Percentiles rank a stretch among this genome's conserved stretches.
Evolutionary conservation across 73 alveolate species (phyloP).

Genomic region (Effrenium voratum): DNA sequence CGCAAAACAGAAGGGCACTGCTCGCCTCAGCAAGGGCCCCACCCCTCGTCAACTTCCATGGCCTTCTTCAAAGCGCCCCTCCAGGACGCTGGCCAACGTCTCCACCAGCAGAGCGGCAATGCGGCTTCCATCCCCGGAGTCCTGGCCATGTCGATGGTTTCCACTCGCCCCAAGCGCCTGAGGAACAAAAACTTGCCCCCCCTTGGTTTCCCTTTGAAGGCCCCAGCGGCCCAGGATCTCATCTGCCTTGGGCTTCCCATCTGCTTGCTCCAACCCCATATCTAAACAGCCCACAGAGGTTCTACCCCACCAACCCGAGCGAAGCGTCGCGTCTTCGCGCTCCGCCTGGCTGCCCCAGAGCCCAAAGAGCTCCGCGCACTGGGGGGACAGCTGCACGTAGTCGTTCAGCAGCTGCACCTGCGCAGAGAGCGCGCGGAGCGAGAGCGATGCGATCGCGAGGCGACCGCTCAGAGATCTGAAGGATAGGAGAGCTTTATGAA

Average conservation of each 20-base stretch:
- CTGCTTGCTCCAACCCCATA: too few relatives aligned
- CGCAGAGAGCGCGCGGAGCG: not conserved
- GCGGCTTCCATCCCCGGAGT: slow-evolving; percentile 82
- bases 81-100: slow-evolving; percentile 68
- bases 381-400: slow-evolving; percentile 82
- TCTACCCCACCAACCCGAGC: too few relatives aligned
- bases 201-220: too few relatives aligned
- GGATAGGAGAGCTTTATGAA: too few relatives aligned
- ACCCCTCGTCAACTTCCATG: not conserved
- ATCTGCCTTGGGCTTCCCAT: not conserved
- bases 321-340: too few relatives aligned
- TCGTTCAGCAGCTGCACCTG: slow-evolving; percentile 75
- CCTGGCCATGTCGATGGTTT: not conserved
- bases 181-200: not conserved
- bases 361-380: slow-evolving; percentile 67
- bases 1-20: not conserved
- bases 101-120: slow-evolving; percentile 50
- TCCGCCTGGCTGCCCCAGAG: slow-evolving; percentile 89
- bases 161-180: not conserved
- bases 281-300: too few relatives aligned
- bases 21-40: not conserved
- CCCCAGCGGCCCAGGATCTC: not conserved
- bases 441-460: too few relatives aligned
- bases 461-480: too few relatives aligned
- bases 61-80: slow-evolving; percentile 73